Percentiles rank a stretch among this genome's conserved stretches.
These are phyloP conservation scores for Pinus taeda DNA, from an alignment of 75 land plant genomes.

Conservation along the genomic window DNA sequence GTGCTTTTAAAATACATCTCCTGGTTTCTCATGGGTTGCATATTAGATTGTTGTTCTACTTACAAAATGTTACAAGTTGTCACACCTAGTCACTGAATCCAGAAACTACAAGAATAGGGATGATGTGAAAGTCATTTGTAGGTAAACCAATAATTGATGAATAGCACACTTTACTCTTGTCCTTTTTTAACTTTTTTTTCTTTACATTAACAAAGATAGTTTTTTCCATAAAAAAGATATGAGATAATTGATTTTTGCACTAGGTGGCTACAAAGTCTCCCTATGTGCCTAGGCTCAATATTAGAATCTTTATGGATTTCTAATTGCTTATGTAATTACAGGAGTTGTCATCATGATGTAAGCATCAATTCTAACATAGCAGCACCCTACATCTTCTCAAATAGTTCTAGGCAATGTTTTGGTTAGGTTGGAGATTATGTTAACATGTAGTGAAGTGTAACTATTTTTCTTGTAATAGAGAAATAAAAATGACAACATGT, in stretches of 20 bases:
- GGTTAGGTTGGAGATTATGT: too few relatives aligned
- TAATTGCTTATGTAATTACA: not conserved
- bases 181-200: not conserved
- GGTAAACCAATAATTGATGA: not conserved
- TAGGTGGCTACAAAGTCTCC: conserved; percentile 13
- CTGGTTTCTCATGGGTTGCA: conserved; percentile 29
- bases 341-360: conserved; percentile 32
- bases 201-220: not conserved
- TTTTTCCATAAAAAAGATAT: not conserved
- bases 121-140: conserved; percentile 35
- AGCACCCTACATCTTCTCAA: too few relatives aligned
- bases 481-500: conserved; percentile 35
- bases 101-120: conserved; percentile 46
- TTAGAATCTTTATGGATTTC: conserved; percentile 23
- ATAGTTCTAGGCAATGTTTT: too few relatives aligned
- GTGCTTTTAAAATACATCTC: not conserved
- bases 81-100: conserved; percentile 35
- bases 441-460: too few relatives aligned
- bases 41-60: conserved; percentile 34
- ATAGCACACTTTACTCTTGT: not conserved
- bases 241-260: not conserved
- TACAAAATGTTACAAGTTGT: conserved; percentile 23
- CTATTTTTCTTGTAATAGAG: conserved; percentile 18
- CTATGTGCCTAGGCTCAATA: conserved; percentile 16
- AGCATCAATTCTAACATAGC: not conserved